phyloP scores from a whole-genome alignment of 805 yeast genomes.

The Barnettozyma populi region DNA sequence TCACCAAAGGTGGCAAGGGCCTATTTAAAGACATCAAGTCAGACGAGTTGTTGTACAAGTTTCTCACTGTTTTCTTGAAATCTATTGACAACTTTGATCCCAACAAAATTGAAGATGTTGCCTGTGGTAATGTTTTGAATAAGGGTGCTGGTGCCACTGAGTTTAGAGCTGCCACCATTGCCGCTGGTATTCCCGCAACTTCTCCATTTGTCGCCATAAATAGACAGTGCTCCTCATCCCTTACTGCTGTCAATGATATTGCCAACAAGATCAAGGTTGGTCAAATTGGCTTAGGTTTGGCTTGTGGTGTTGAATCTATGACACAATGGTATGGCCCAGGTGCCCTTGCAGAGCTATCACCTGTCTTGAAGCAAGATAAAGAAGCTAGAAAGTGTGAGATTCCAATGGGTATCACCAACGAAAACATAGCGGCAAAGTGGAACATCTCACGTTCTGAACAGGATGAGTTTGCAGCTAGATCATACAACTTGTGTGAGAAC shows the following conservation, averaged over 20 bases:
- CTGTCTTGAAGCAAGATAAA: constrained; percentile 36
- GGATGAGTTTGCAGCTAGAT: constrained; percentile 84
- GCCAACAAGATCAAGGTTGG: constrained; percentile 85
- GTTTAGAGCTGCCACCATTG: constrained; percentile 86
- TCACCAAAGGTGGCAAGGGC: constrained; percentile 85
- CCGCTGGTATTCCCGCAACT: constrained; percentile 83
- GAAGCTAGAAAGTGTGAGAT: constrained; percentile 72
- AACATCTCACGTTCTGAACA: constrained; percentile 63
- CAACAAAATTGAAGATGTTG: constrained; percentile 71
- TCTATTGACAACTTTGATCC: constrained; percentile 43
- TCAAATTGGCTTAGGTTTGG: constrained; percentile 87
- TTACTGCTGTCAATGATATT: constrained; percentile 84
- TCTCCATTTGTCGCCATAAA: constrained; percentile 79
- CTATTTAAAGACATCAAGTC: constrained; percentile 75
- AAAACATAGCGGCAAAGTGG: constrained; percentile 74
- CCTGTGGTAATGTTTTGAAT: constrained; percentile 88
- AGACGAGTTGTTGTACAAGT: constrained; percentile 67
- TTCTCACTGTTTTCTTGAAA: constrained; percentile 57
- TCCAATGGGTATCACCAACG: constrained; percentile 97
- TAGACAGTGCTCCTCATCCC: constrained; percentile 93
- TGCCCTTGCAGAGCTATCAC: constrained; percentile 59
- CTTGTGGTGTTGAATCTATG: constrained; percentile 94
- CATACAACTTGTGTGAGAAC: constrained; percentile 76
- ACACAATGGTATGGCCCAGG: constrained; percentile 81
- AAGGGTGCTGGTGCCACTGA: constrained; percentile 93